Conservation (phyloP, 2,329 filamentous ascomycete genomes). For the Alternaria sp. region DNA sequence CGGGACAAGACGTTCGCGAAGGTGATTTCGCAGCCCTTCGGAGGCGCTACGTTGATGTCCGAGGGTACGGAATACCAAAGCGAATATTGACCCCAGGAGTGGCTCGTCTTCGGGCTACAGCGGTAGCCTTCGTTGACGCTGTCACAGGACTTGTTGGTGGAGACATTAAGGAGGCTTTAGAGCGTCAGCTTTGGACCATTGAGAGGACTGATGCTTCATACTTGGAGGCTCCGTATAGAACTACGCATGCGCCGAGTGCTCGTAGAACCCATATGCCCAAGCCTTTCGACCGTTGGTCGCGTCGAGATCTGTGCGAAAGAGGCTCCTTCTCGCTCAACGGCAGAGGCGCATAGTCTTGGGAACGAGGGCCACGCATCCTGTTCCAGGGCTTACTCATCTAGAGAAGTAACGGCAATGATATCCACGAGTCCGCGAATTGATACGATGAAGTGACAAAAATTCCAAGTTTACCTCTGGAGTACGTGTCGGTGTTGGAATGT, state of each 20-base stretch:
- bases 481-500: background rate
- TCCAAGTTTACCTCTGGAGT: background rate
- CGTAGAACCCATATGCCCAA: conserved; percentile 28
- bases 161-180: conserved; percentile 27
- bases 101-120: conserved; percentile 69
- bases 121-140: conserved; percentile 66
- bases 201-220: conserved; percentile 19
- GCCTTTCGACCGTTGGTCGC: conserved; percentile 17
- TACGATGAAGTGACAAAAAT: background rate
- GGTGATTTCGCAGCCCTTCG: conserved; percentile 74
- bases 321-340: conserved; percentile 45
- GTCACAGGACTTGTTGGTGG: conserved; percentile 57
- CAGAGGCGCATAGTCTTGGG: conserved; percentile 38
- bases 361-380: conserved; percentile 35
- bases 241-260: conserved; percentile 26
- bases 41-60: conserved; percentile 67
- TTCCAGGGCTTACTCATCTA: conserved; percentile 42
- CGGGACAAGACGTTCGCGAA: conserved; percentile 85
- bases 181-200: conserved; percentile 18
- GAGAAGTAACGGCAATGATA: background rate
- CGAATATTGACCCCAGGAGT: conserved; percentile 87
- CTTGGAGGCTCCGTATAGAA: conserved; percentile 38
- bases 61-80: conserved; percentile 82
- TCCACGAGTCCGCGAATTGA: background rate
- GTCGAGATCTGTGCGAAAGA: conserved; percentile 27